Base-by-base conservation (phyloP, 768 basidiomycete genomes). In the Pulveroboletus sp. region DNA sequence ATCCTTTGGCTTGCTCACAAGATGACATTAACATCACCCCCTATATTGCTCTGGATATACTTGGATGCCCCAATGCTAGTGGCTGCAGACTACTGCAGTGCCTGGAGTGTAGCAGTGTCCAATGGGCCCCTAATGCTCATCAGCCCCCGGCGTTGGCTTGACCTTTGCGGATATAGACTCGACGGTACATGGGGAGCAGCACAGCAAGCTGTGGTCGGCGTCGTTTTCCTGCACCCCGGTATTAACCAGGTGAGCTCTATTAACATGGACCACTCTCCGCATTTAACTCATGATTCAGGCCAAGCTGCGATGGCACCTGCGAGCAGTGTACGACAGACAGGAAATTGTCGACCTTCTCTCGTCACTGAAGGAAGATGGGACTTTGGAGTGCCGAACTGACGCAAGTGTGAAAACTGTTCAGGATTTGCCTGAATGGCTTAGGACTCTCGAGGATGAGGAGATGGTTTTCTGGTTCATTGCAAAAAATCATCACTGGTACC, bases 141-240 rank as follows among this genome's bases (percentile, higher is more conserved):
- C 14, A 76, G 82, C 46, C 89, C 89, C 37, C 76, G 88, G 31
- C 80, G 89, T 15, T 91, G 89, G 89, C 67, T 88, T 36, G 85
- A 89, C 62, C 77, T 89, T 47, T 70, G 71, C n/a, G 89, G 89
- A 3, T 57, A 58, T 14, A 81, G 72, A 57, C 69, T 89, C 32
- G 63, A 68, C 9, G 81, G 83, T 49, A 75, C 78, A 33, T 92
- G 89, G 89, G 76, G 80, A 47, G 78, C 85, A n/a, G 88, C 82
- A 8, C 60, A 85, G 39, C 75, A 79, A 56, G 84, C 87, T 7
- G 80, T 89, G 39, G 75, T 83, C 46, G 80, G 86, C 8, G 66
- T 81, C 24, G 63, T 91, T 35, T 66, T 86, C 36, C 81, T 86
- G 52, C 77, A 82, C 53, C 89, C 89, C 21, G 89, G 89, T 3